Evolutionary conservation across 2,329 filamentous ascomycete genomes (phyloP).

Genomic region (Colletotrichum gigasporum): DNA sequence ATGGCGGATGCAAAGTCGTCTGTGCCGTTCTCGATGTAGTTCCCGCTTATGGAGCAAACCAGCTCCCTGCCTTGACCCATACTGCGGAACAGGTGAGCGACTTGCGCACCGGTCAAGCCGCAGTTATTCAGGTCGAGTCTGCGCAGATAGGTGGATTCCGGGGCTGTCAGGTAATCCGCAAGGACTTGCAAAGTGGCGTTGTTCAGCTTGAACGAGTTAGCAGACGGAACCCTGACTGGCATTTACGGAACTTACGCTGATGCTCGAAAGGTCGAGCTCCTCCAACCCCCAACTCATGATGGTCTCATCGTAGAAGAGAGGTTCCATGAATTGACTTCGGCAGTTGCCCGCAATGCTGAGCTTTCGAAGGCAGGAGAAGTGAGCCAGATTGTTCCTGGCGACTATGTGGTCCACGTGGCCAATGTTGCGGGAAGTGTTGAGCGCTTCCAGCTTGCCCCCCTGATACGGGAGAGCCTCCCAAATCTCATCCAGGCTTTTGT

Average conservation of each 20-base stretch:
- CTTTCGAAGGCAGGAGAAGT: conserved; percentile 54
- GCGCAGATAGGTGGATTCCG: conserved; percentile 51
- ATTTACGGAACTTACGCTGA: conserved; percentile 51
- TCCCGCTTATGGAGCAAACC: conserved; percentile 60
- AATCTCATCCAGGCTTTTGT: conserved; percentile 56
- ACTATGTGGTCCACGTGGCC: conserved; percentile 60
- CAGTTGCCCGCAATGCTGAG: conserved; percentile 62
- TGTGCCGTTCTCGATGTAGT: conserved; percentile 62
- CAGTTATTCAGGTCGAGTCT: conserved; percentile 61
- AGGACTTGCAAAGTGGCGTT: conserved; percentile 57
- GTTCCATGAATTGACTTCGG: conserved; percentile 53
- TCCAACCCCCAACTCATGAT: conserved; percentile 58
- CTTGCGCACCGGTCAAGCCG: conserved; percentile 59
- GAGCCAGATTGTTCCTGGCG: conserved; percentile 53
- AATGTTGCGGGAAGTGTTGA: conserved; percentile 64
- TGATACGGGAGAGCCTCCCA: conserved; percentile 59
- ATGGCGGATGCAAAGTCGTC: conserved; percentile 60
- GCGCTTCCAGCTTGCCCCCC: conserved; percentile 52
- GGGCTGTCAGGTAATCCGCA: conserved; percentile 54
- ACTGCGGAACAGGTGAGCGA: conserved; percentile 59
- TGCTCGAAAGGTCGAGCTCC: conserved; percentile 64
- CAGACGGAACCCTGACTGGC: conserved; percentile 30
- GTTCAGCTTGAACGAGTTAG: conserved; percentile 50
- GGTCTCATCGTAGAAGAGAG: conserved; percentile 56
- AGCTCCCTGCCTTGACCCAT: conserved; percentile 59